Evolutionary conservation across 2,329 filamentous ascomycete genomes (phyloP).

Genomic region (Pseudogymnoascus sp.): DNA sequence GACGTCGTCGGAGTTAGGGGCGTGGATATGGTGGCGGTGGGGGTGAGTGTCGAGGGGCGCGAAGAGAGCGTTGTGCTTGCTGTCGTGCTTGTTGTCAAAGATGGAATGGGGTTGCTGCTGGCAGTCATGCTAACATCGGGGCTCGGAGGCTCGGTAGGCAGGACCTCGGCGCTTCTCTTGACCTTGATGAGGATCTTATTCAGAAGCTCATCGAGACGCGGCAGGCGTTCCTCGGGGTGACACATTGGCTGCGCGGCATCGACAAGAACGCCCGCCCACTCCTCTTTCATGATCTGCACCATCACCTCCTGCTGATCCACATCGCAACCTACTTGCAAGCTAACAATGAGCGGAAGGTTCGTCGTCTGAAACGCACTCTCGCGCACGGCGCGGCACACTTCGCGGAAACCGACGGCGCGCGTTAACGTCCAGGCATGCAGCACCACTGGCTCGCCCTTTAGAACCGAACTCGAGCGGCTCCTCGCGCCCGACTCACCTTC

Average conservation of each 20-base stretch:
- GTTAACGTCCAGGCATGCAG: slow-evolving; percentile 83
- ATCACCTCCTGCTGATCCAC: slow-evolving; percentile 79
- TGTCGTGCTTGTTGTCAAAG: slow-evolving; percentile 11
- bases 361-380: slow-evolving; percentile 70
- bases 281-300: slow-evolving; percentile 87
- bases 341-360: slow-evolving; percentile 78
- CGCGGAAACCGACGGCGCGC: slow-evolving; percentile 74
- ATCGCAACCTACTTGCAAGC: slow-evolving; percentile 82
- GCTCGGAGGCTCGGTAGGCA: slow-evolving; percentile 31
- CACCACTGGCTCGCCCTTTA: slow-evolving; percentile 61
- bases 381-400: slow-evolving; percentile 72
- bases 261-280: slow-evolving; percentile 70
- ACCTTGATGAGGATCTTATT: slow-evolving; percentile 80
- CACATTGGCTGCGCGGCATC: slow-evolving; percentile 41
- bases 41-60: slow-evolving; percentile 9
- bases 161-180: slow-evolving; percentile 44
- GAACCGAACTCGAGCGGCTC: not conserved
- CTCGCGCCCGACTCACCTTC: not conserved
- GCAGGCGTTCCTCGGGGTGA: slow-evolving; percentile 46
- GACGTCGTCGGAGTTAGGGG: slow-evolving; percentile 15
- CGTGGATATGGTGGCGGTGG: slow-evolving; percentile 12
- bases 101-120: not conserved
- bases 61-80: slow-evolving; percentile 13
- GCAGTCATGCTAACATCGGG: slow-evolving; percentile 17
- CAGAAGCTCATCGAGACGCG: slow-evolving; percentile 61